These are phyloP conservation scores for Leccinum olivaceopallidum DNA, from an alignment of 768 basidiomycete species.

Conservation along the genomic window DNA sequence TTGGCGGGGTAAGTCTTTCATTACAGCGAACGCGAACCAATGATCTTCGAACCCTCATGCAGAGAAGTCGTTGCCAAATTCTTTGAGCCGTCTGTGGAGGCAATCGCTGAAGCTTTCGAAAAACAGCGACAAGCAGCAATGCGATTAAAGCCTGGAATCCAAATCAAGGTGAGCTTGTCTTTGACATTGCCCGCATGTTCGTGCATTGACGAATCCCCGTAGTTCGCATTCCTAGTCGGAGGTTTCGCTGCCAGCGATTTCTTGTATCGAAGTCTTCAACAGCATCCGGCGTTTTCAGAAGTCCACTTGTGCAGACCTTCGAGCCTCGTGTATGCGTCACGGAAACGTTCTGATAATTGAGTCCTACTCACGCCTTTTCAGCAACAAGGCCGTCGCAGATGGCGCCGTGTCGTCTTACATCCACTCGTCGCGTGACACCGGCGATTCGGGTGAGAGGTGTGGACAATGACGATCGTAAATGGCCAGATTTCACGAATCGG, in stretches of 20 bases:
- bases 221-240: slow-evolving; percentile 27
- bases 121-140: slow-evolving; percentile 26
- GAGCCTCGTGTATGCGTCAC: neutral
- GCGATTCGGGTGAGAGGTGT: no score
- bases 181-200: neutral
- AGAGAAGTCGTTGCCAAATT: slow-evolving; percentile 39
- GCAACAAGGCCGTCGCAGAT: neutral
- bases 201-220: neutral
- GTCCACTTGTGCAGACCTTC: neutral
- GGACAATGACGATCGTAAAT: no score
- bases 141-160: slow-evolving; percentile 17
- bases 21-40: neutral
- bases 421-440: slow-evolving; percentile 38
- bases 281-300: neutral
- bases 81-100: slow-evolving; percentile 44
- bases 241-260: neutral
- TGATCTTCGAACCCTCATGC: neutral
- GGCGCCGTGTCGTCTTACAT: slow-evolving; percentile 27
- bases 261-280: neutral
- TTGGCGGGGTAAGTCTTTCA: slow-evolving; percentile 33
- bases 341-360: neutral
- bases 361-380: neutral
- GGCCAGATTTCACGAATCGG: no score
- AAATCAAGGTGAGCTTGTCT: slow-evolving; percentile 22
- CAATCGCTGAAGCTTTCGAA: slow-evolving; percentile 35